phyloP scores from a whole-genome alignment of 768 basidiomycete species.

The Serendipita vermifera region DNA sequence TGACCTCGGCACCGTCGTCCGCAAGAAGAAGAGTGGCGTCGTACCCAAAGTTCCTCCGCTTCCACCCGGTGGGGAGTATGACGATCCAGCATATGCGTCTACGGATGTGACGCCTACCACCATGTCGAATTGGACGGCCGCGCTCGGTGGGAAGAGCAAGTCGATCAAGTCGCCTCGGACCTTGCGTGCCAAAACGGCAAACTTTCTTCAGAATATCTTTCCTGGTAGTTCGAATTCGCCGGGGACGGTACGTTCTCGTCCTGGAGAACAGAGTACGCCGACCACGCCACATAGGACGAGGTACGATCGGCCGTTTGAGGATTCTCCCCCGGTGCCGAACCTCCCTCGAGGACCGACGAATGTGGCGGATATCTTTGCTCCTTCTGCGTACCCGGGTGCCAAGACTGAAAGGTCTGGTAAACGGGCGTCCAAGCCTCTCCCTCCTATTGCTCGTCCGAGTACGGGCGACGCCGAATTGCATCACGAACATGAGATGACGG shows the following conservation, averaged over 20 bases:
- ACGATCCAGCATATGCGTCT: slow-evolving; percentile 11
- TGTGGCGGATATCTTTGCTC: neutral
- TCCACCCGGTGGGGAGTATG: slow-evolving; percentile 31
- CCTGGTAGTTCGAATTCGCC: neutral
- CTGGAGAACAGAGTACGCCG: slow-evolving; percentile 27
- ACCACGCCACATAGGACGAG: slow-evolving; percentile 26
- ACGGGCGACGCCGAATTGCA: slow-evolving; percentile 42
- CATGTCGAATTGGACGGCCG: slow-evolving; percentile 11
- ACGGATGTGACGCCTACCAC: slow-evolving; percentile 14
- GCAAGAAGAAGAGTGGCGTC: slow-evolving; percentile 61
- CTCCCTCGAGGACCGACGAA: slow-evolving; percentile 27
- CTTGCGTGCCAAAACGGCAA: slow-evolving; percentile 14
- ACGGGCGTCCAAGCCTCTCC: neutral
- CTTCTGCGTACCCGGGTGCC: slow-evolving; percentile 25
- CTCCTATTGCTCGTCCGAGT: slow-evolving; percentile 16
- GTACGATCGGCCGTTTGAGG: neutral
- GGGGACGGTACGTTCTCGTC: slow-evolving; percentile 18
- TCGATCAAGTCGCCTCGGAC: slow-evolving; percentile 7
- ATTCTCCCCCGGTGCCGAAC: slow-evolving; percentile 39
- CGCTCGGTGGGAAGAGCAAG: slow-evolving; percentile 4
- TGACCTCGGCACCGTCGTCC: slow-evolving; percentile 74
- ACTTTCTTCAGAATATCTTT: slow-evolving; percentile 1
- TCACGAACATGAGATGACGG: slow-evolving; percentile 23
- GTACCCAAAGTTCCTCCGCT: slow-evolving; percentile 28
- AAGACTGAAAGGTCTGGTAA: slow-evolving; percentile 15